Evolutionary conservation across 2,329 filamentous ascomycete species (phyloP).

Genomic region (Paracorniculantispora psalliotae): DNA sequence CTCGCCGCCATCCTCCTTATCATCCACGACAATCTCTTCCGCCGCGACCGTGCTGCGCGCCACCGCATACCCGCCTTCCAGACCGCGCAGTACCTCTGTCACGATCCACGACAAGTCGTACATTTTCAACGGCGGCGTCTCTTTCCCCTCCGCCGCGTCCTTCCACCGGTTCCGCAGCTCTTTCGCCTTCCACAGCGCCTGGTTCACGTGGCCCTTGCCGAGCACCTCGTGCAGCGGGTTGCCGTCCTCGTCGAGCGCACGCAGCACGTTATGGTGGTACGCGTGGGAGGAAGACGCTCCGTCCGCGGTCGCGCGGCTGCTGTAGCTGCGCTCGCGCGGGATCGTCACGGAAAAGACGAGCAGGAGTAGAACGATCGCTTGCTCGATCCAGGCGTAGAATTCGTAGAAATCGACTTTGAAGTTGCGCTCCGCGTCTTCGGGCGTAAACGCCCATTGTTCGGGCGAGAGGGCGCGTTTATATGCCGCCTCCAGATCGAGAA

Average conservation of each 20-base stretch:
- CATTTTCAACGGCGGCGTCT: conserved; percentile 43
- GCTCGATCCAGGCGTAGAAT: conserved; percentile 68
- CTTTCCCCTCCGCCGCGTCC: conserved; percentile 48
- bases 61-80: conserved; percentile 53
- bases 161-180: conserved; percentile 71
- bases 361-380: conserved; percentile 63
- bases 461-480: conserved; percentile 47
- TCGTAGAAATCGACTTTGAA: conserved; percentile 78
- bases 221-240: conserved; percentile 55
- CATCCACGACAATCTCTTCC: conserved; percentile 1
- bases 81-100: conserved; percentile 48
- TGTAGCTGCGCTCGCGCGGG: conserved; percentile 21
- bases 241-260: conserved; percentile 50
- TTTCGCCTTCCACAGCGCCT: conserved; percentile 61
- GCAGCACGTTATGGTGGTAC: conserved; percentile 67
- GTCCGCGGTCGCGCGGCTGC: conserved; percentile 9
- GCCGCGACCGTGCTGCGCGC: conserved; percentile 40
- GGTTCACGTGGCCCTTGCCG: conserved; percentile 49
- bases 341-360: conserved; percentile 57
- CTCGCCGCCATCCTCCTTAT: conserved; percentile 20
- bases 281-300: conserved; percentile 35
- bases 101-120: conserved; percentile 61
- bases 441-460: conserved; percentile 28
- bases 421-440: conserved; percentile 55
- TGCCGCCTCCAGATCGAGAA: conserved; percentile 52